These are phyloP conservation scores for Suillus subluteus DNA, from an alignment of 768 basidiomycete species.

Conservation along the genomic window DNA sequence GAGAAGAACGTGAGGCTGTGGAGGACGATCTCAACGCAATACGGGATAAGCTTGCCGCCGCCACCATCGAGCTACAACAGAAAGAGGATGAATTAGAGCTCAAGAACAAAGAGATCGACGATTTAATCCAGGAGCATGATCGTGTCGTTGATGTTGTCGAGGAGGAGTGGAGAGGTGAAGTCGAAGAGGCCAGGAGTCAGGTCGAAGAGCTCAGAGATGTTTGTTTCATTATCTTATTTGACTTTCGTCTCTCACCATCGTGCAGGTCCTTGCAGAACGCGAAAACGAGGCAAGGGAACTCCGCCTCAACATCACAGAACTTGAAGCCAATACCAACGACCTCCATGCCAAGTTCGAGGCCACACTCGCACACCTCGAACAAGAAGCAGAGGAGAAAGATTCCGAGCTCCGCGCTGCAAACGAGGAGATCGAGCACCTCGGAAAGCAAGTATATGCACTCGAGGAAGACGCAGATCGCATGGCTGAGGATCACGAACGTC, in stretches of 20 bases:
- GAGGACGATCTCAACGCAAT: conserved; percentile 77
- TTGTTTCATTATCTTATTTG: conserved; percentile 24
- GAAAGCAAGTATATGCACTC: conserved; percentile 78
- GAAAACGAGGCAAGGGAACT: conserved; percentile 80
- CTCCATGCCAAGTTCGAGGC: conserved; percentile 76
- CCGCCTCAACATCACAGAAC: conserved; percentile 71
- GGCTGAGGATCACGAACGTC: conserved; percentile 68
- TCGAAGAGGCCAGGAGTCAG: conserved; percentile 77
- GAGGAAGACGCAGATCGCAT: conserved; percentile 86
- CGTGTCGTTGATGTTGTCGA: conserved; percentile 75
- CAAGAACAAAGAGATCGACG: conserved; percentile 77
- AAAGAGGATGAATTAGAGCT: conserved; percentile 86
- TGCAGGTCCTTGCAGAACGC: conserved; percentile 73
- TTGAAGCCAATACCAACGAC: conserved; percentile 72
- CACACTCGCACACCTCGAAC: conserved; percentile 74
- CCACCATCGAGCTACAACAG: conserved; percentile 81
- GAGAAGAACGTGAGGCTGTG: conserved; percentile 76
- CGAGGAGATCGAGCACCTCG: conserved; percentile 77
- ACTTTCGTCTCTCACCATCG: conserved; percentile 14
- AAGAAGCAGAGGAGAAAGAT: conserved; percentile 80
- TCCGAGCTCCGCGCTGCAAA: conserved; percentile 74
- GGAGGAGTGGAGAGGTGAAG: conserved; percentile 86
- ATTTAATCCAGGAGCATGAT: conserved; percentile 74
- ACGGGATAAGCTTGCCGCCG: conserved; percentile 77
- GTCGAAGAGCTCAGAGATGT: conserved; percentile 82